These are phyloP conservation scores for Plasmopara halstedii DNA, from an alignment of 352 stramenopile species.

Conservation along the genomic window DNA sequence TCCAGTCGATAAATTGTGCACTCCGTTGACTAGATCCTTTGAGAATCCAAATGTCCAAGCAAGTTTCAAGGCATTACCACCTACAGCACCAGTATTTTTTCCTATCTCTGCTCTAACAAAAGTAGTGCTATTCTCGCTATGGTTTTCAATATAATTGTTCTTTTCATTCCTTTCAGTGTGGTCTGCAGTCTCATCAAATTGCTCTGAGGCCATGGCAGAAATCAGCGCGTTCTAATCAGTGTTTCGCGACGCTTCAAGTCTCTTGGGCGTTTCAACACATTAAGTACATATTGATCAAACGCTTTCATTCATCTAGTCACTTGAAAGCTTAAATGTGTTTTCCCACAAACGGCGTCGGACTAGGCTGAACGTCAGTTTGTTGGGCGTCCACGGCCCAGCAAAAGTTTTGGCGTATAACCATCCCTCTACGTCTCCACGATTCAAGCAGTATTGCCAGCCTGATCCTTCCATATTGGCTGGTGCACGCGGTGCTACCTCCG, in stretches of 20 bases:
- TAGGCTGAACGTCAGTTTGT: slow-evolving; percentile 43
- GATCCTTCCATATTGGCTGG: slow-evolving; percentile 29
- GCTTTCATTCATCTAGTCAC: neutral
- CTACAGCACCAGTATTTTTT: slow-evolving; percentile 2
- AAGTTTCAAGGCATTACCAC: slow-evolving; percentile 53
- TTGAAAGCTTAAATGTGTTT: slow-evolving; percentile 37
- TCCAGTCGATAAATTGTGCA: slow-evolving; percentile 79
- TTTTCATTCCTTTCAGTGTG: neutral
- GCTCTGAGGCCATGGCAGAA: slow-evolving; percentile 8
- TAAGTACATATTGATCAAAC: too few relatives aligned
- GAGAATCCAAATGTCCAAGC: slow-evolving; percentile 90
- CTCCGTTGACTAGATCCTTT: slow-evolving; percentile 79
- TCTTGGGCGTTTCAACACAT: too few relatives aligned
- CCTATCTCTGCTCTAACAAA: neutral
- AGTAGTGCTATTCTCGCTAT: neutral
- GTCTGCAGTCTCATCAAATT: neutral
- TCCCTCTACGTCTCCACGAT: slow-evolving; percentile 41
- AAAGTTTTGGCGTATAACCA: slow-evolving; percentile 68
- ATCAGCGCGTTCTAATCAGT: slow-evolving; percentile 9
- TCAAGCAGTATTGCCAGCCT: slow-evolving; percentile 47
- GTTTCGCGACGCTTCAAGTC: too few relatives aligned
- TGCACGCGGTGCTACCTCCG: slow-evolving; percentile 29
- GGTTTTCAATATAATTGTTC: neutral
- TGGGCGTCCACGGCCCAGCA: slow-evolving; percentile 43
- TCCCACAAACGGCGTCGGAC: slow-evolving; percentile 66